Base-by-base conservation (phyloP, 2,329 filamentous ascomycete species). In the Magnaporthiopsis rhizophila region DNA sequence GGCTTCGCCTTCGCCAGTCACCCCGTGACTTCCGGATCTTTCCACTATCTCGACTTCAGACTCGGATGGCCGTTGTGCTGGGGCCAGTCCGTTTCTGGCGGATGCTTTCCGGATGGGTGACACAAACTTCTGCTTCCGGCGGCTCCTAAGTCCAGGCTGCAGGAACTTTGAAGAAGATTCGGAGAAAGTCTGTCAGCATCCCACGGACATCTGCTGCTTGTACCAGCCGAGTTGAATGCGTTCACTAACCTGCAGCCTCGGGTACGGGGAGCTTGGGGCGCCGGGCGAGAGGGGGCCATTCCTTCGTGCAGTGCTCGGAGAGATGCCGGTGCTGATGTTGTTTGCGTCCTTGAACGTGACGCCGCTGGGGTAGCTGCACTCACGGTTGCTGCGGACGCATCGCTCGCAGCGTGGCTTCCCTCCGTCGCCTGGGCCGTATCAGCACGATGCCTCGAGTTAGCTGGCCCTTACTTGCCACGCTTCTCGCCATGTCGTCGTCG, bases 271-370 rank as follows among this genome's bases (percentile, higher is more conserved):
- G 45, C 45, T 24, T 1, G 45, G 24, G 21, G 45, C n/a, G 45
- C 6, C 45, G n/a, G 45, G 45, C 21, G 21, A 53, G 18, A 11
- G 5, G 7, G 45, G 15, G 38, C 38, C 45, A 21, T 53, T 21
- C 8, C 45, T 24, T 21, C 2, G 18, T 50, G 18, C 57, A 56
- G 58, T 11, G 64, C 53, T 57, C 18, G 65, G 59, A 12, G 36
- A 32, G 24, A 30, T 50, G 6, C 38, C 38, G 13, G 57, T 61
- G 38, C 72, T 81, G 59, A 77, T 75, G 6, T 77, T 77, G 67
- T 83, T 83, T 69, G 81, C 81, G 9, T 77, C 74, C 2, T 82
- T 69, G 67, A 83, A 83, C 0, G 77, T 80, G 57, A 83, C 72
- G 24, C 77, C 73, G 3, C 78, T 74, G 13, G 79, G 79, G 68